Evolutionary conservation across 352 stramenopile genomes (phyloP), one percentile per base, ranked within the genome.

Genomic region (Thalassiosira exigua): DNA sequence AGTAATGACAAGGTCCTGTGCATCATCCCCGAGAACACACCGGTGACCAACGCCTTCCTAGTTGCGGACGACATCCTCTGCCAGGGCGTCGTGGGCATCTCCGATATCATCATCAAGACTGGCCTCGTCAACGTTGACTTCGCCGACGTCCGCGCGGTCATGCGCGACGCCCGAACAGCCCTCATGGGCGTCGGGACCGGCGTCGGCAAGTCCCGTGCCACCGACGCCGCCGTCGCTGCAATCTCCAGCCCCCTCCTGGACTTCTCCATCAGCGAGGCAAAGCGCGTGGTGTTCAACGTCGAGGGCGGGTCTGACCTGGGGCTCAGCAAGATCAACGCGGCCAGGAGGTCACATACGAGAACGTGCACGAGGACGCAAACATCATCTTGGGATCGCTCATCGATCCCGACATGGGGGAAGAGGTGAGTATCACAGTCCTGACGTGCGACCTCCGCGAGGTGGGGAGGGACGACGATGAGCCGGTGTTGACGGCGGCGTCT

Each of bases 101-200:
- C 96, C 0, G 96, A 98, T 82, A 90, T 98, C 48, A 98, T 98
- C 75, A 92, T 98, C 62, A 96, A 96, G 62, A 96, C 96, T 4
- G 96, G 96, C 42, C 81, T 98, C n/a, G 97, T 98, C 59, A 98
- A 98, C 79, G 87, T 98, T 14, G 96, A 98, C 81, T 98, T 98
- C 89, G 96, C 96, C 22, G 96, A 98, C 83, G 97, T 98, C 62
- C 95, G 96, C 71, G 96, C 95, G 9, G 97, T 98, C 58, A 94
- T 98, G 75, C 95, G 93, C 32, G 95, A 96, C 79, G 96, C 96
- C 3, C 96, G 96, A 0, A 96, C 95, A 12, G 96, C 96, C 19
- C 94, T 98, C 48, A 98, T 98, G 96, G 96, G 96, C 58, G 98
- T 97, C 3, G 96, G 96, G n/a, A 92, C 83, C n/a, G 90, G 87